Evolutionary conservation across 1,284 basidiomycete genomes (phyloP).

Genomic region (Anthracocystis panici-leucophaei): DNA sequence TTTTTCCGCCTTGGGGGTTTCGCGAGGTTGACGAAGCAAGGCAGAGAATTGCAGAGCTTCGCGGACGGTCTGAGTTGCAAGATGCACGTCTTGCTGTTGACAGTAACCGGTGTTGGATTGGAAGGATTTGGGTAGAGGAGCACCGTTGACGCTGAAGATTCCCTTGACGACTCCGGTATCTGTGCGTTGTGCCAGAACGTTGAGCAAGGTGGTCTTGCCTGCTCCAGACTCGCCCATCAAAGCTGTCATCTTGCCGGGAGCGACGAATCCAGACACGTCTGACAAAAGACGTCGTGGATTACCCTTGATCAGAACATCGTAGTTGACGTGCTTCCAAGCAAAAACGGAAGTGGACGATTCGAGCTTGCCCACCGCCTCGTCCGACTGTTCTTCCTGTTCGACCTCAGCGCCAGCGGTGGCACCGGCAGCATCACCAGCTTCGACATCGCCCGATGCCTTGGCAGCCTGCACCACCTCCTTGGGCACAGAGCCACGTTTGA

Average conservation of each 20-base stretch:
- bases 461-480: conserved; percentile 33
- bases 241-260: conserved; percentile 60
- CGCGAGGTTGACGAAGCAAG: conserved; percentile 55
- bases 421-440: conserved; percentile 20
- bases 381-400: conserved; percentile 5
- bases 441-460: conserved; percentile 33
- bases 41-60: conserved; percentile 64
- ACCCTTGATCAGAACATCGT: conserved; percentile 58
- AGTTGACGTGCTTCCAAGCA: conserved; percentile 58
- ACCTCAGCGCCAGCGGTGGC: not conserved
- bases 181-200: conserved; percentile 58
- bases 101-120: conserved; percentile 58
- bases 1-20: conserved; percentile 52
- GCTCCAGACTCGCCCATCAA: conserved; percentile 66
- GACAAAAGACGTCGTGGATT: conserved; percentile 54
- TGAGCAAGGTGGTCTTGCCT: conserved; percentile 63
- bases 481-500: conserved; percentile 48
- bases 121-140: conserved; percentile 52
- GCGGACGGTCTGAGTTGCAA: conserved; percentile 51
- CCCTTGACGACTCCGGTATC: conserved; percentile 56
- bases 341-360: conserved; percentile 53
- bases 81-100: conserved; percentile 63
- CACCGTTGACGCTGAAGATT: conserved; percentile 50
- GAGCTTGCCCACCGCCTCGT: conserved; percentile 36
- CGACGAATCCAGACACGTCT: conserved; percentile 71